These are phyloP conservation scores for Geopyxis carbonaria DNA, from an alignment of 495 filamentous ascomycete species.

Conservation along the genomic window DNA sequence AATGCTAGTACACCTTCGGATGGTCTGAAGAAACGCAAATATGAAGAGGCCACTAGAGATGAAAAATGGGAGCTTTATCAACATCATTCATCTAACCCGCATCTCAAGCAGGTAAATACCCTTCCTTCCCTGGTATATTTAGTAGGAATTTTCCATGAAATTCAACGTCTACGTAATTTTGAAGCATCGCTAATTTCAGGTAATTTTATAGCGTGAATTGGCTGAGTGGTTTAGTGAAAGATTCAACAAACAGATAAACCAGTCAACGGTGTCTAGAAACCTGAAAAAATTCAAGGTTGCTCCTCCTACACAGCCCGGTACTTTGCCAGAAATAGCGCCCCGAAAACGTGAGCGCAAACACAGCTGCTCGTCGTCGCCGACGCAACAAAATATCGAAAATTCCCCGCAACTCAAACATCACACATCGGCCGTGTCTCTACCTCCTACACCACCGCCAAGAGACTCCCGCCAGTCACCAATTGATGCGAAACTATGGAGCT, in stretches of 20 bases:
- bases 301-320: too few species aligned
- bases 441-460: neutral
- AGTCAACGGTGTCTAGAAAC: constrained; percentile 23
- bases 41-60: constrained; percentile 21
- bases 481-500: neutral
- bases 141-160: neutral
- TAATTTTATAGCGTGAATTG: constrained; percentile 17
- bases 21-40: constrained; percentile 17
- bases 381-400: constrained; percentile 1
- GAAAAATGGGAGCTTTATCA: constrained; percentile 20
- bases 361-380: neutral
- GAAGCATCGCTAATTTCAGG: neutral
- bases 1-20: neutral
- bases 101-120: constrained; percentile 21
- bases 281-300: constrained; percentile 23
- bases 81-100: constrained; percentile 17
- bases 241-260: constrained; percentile 23
- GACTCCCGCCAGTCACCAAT: neutral
- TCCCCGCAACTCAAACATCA: neutral
- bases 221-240: constrained; percentile 22
- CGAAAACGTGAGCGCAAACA: constrained; percentile 2
- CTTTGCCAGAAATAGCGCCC: neutral
- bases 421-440: constrained; percentile 3
- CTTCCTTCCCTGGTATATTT: neutral
- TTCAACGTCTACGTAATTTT: neutral